These are phyloP conservation scores for Pyrrhoderma lamaoense DNA, from an alignment of 1,284 basidiomycete species.

Conservation along the genomic window DNA sequence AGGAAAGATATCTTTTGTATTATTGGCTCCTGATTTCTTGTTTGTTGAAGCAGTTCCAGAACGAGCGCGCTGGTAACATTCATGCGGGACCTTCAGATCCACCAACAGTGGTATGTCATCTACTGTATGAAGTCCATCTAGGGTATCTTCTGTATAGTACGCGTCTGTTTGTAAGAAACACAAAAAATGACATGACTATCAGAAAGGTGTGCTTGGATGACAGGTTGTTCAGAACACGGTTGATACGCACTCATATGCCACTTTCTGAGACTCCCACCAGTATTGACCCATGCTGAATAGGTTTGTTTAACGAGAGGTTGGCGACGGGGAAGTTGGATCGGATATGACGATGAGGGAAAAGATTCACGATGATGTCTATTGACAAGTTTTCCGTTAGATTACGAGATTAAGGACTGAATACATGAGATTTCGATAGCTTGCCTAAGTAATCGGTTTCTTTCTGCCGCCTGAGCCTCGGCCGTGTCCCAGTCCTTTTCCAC, in stretches of 20 bases:
- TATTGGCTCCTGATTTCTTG: slow-evolving; percentile 11
- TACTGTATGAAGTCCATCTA: slow-evolving; percentile 48
- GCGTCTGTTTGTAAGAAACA: slow-evolving; percentile 41
- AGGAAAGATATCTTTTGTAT: slow-evolving; percentile 3
- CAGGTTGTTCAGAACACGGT: neutral
- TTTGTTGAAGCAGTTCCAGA: slow-evolving; percentile 18
- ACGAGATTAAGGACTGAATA: neutral
- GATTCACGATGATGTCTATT: slow-evolving; percentile 14
- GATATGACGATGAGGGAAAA: slow-evolving; percentile 12
- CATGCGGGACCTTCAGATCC: slow-evolving; percentile 46
- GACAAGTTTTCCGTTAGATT: neutral
- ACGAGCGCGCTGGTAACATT: slow-evolving; percentile 58
- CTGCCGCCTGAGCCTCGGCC: slow-evolving; percentile 12
- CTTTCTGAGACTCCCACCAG: slow-evolving; percentile 16
- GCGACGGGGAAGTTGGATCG: slow-evolving; percentile 14
- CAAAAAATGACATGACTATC: neutral
- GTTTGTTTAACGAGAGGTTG: slow-evolving; percentile 36
- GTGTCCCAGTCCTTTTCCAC: slow-evolving; percentile 29
- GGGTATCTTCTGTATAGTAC: slow-evolving; percentile 59
- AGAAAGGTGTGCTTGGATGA: neutral
- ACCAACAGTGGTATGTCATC: slow-evolving; percentile 50
- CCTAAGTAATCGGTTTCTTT: slow-evolving; percentile 17
- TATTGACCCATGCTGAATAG: slow-evolving; percentile 32
- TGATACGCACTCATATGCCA: slow-evolving; percentile 19
- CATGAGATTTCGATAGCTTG: neutral